Conservation (phyloP, 2,329 filamentous ascomycete genomes). For the Helminthosporium solani region DNA sequence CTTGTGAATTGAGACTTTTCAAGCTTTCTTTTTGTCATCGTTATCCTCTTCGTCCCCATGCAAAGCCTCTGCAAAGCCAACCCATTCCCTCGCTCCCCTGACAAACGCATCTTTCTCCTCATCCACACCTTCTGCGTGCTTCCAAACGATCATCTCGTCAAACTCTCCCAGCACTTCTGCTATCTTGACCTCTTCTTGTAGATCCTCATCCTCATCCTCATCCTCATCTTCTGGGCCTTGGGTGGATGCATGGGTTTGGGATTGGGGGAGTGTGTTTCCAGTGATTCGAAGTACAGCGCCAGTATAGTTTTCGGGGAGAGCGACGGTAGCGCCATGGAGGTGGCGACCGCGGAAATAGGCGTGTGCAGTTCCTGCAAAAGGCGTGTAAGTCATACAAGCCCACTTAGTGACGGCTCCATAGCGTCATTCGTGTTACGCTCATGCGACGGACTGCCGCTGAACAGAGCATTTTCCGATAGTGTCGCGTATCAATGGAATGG, state of each 20-base stretch:
- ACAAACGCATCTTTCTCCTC: constrained; percentile 67
- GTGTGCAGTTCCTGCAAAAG: constrained; percentile 20
- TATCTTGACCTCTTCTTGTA: constrained; percentile 38
- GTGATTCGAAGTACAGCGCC: constrained; percentile 45
- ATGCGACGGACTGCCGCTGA: too few relatives aligned
- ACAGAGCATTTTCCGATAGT: too few relatives aligned
- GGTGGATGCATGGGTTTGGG: constrained; percentile 3
- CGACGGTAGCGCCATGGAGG: constrained; percentile 66
- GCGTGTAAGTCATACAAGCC: too few relatives aligned
- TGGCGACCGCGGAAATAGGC: constrained; percentile 66
- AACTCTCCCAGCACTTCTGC: constrained; percentile 69
- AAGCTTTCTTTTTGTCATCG: not conserved
- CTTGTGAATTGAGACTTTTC: too few relatives aligned
- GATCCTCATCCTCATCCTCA: constrained; percentile 20
- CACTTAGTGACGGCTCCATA: too few relatives aligned
- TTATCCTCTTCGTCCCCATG: constrained; percentile 27
- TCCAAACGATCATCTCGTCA: constrained; percentile 78
- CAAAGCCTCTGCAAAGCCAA: constrained; percentile 66
- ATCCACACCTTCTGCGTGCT: constrained; percentile 68
- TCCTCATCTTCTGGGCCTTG: constrained; percentile 15
- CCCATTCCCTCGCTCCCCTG: constrained; percentile 77
- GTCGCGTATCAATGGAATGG: too few relatives aligned
- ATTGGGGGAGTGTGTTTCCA: constrained; percentile 22
- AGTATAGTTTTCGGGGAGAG: constrained; percentile 70
- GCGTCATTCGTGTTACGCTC: too few relatives aligned